These are phyloP conservation scores for Saccharomycopsis fermentans DNA, from an alignment of 805 yeast species.

Conservation along the genomic window DNA sequence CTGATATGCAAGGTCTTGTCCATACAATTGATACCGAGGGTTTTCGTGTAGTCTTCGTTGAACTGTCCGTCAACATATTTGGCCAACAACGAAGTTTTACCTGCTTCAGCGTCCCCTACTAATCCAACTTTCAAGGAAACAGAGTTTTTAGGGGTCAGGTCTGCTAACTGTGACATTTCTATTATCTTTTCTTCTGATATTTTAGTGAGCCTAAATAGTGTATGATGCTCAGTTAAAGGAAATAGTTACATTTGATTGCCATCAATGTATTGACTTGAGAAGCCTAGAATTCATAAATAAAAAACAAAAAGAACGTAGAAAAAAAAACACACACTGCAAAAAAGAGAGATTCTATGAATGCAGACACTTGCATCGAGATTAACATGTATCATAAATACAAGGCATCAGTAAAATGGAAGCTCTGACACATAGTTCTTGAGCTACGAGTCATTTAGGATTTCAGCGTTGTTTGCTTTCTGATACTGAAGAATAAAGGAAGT, in stretches of 20 bases:
- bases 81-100: slow-evolving; percentile 93
- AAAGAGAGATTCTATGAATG: not conserved
- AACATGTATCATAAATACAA: too few species aligned
- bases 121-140: slow-evolving; percentile 81
- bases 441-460: too few species aligned
- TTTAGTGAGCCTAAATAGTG: too few species aligned
- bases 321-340: not conserved
- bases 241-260: too few species aligned
- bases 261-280: too few species aligned
- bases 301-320: not conserved
- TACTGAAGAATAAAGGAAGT: too few species aligned
- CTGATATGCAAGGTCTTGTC: slow-evolving; percentile 79
- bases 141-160: slow-evolving; percentile 25
- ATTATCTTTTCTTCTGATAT: too few species aligned
- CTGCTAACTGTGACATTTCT: slow-evolving; percentile 2
- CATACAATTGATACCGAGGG: slow-evolving; percentile 91
- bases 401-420: too few species aligned
- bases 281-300: not conserved
- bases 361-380: not conserved
- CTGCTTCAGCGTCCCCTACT: slow-evolving; percentile 92
- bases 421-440: too few species aligned
- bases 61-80: slow-evolving; percentile 93
- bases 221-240: too few species aligned
- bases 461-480: too few species aligned
- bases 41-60: slow-evolving; percentile 86